These are phyloP conservation scores for Penicillium waksmanii DNA, from an alignment of 495 filamentous ascomycete genomes.

Conservation along the genomic window DNA sequence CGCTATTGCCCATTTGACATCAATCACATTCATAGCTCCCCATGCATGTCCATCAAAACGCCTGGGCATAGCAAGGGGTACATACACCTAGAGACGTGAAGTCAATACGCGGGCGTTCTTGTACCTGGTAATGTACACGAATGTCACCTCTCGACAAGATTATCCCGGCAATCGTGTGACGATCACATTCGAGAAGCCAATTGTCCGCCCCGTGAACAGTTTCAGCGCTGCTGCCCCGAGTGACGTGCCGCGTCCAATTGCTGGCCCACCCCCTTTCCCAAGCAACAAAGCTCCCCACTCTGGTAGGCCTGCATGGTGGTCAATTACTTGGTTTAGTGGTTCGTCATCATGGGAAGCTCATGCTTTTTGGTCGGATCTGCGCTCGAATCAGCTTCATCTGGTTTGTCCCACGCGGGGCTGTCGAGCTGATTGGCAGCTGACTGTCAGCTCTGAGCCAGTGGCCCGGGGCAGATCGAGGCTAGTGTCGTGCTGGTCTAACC, in stretches of 20 bases:
- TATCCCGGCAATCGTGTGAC: constrained; percentile 3
- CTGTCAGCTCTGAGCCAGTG: constrained; percentile 11
- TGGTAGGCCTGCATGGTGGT: constrained; percentile 19
- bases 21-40: constrained; percentile 6
- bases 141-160: constrained; percentile 1
- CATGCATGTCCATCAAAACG: background rate
- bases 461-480: constrained; percentile 26
- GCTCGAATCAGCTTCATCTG: constrained; percentile 15
- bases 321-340: constrained; percentile 27
- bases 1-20: constrained; percentile 21
- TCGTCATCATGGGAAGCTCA: constrained; percentile 12
- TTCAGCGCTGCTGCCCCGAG: constrained; percentile 3
- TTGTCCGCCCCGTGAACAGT: background rate
- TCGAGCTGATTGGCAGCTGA: constrained; percentile 19
- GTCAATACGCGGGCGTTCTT: constrained; percentile 1
- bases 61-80: background rate
- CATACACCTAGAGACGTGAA: background rate
- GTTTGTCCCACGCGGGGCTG: constrained; percentile 31
- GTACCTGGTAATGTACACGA: background rate
- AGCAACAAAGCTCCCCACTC: constrained; percentile 15
- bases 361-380: constrained; percentile 12
- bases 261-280: constrained; percentile 22
- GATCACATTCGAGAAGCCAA: background rate
- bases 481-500: constrained; percentile 15
- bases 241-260: constrained; percentile 25